A percentile compares a stretch with the other conserved stretches of the same genome.
Evolutionary conservation across 2,329 filamentous ascomycete species (phyloP).

Genomic region (Claviceps africana): DNA sequence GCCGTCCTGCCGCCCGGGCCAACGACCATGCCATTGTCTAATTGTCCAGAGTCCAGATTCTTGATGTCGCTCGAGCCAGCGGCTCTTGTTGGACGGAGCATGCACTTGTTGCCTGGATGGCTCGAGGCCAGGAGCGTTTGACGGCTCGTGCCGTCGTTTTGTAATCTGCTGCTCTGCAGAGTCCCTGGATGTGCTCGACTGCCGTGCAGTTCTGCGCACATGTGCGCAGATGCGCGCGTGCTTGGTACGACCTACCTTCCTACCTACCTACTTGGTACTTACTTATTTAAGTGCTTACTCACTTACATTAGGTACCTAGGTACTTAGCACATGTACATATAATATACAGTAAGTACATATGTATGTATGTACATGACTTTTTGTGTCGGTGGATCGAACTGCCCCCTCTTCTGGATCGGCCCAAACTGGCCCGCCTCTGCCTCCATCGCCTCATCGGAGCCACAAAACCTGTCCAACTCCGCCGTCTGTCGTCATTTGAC

Average conservation of each 20-base stretch:
- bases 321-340: not conserved
- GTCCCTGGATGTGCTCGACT: not conserved
- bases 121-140: not conserved
- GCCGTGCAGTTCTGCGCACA: not conserved
- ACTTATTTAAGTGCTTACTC: no score
- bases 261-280: no score
- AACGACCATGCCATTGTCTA: not conserved
- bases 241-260: no score
- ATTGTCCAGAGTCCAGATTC: not conserved
- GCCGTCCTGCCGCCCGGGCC: no score
- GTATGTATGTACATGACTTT: not conserved
- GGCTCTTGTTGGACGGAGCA: not conserved
- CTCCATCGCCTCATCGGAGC: no score
- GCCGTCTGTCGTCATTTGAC: not conserved
- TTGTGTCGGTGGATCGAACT: no score
- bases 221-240: not conserved
- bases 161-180: not conserved
- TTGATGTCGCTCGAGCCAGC: not conserved
- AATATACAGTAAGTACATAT: no score
- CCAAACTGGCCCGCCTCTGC: not conserved
- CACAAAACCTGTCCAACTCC: not conserved
- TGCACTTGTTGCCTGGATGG: not conserved
- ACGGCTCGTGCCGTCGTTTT: not conserved
- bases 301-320: no score
- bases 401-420: no score